Percentiles rank a stretch among this genome's conserved stretches.
These are phyloP conservation scores for Penicillium chermesinum DNA, from an alignment of 495 filamentous ascomycete species.

Conservation along the genomic window DNA sequence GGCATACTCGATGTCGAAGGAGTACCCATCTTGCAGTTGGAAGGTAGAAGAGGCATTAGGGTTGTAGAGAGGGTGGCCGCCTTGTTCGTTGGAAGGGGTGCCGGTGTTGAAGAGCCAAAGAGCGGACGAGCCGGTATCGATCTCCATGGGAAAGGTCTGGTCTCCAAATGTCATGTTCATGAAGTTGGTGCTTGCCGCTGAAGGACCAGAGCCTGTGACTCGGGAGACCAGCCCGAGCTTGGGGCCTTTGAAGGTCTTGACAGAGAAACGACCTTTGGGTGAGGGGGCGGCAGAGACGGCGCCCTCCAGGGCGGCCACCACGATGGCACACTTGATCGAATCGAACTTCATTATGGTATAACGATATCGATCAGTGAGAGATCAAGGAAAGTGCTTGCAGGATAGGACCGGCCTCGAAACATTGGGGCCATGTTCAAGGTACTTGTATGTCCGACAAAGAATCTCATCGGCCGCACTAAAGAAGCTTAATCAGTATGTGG, in stretches of 20 bases:
- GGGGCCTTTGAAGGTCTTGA: constrained; percentile 34
- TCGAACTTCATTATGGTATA: background rate
- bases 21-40: constrained; percentile 42
- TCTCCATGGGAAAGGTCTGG: constrained; percentile 56
- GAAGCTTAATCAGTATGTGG: background rate
- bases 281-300: constrained; percentile 26
- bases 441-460: background rate
- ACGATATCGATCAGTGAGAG: background rate
- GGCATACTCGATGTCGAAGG: constrained; percentile 65
- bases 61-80: constrained; percentile 58
- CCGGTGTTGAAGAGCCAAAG: constrained; percentile 54
- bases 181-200: constrained; percentile 39
- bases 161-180: constrained; percentile 53
- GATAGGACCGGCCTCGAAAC: background rate
- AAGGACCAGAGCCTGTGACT: constrained; percentile 7
- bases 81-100: constrained; percentile 37
- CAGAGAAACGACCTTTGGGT: constrained; percentile 26
- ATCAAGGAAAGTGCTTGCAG: background rate
- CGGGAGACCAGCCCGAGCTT: constrained; percentile 16
- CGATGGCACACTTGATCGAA: background rate
- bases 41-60: constrained; percentile 43
- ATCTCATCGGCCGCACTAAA: background rate
- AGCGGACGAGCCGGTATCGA: constrained; percentile 72
- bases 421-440: background rate
- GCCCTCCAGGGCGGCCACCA: constrained; percentile 21